These are phyloP conservation scores for Colletotrichum destructivum DNA, from an alignment of 2,329 filamentous ascomycete genomes.

Conservation along the genomic window DNA sequence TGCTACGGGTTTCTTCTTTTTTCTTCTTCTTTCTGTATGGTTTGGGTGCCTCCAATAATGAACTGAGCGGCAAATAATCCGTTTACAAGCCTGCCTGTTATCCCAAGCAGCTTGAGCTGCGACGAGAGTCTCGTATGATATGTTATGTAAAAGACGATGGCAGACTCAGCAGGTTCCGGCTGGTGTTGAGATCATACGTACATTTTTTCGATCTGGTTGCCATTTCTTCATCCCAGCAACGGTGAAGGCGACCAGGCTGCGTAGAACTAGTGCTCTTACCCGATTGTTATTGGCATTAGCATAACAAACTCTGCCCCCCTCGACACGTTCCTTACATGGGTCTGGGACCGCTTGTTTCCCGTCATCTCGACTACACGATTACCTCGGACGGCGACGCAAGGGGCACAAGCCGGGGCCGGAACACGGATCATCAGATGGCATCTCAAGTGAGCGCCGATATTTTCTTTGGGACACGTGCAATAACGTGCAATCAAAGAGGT, in stretches of 20 bases:
- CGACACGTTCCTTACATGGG: no score
- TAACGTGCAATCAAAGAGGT: no score
- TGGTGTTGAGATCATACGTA: no score
- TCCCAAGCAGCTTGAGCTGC: constrained; percentile 14
- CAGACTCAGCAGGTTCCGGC: no score
- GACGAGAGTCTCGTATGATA: constrained; percentile 7
- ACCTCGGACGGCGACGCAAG: no score
- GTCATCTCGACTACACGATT: not conserved
- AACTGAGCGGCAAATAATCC: constrained; percentile 27
- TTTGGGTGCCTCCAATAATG: constrained; percentile 23
- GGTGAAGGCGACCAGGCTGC: no score
- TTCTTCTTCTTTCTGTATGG: not conserved
- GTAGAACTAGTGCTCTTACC: not conserved
- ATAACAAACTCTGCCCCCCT: not conserved
- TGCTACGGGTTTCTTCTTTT: constrained; percentile 2
- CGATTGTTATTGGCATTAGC: not conserved
- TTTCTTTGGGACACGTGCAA: no score
- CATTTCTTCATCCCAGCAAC: not conserved
- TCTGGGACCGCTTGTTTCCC: not conserved
- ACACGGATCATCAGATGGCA: not conserved
- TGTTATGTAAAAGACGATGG: constrained; percentile 29
- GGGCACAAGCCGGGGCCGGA: no score
- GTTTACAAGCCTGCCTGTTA: constrained; percentile 2
- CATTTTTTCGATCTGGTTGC: not conserved
- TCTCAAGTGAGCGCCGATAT: not conserved